Conservation (phyloP, 768 basidiomycete species). For the Tephrocybe sp. region DNA sequence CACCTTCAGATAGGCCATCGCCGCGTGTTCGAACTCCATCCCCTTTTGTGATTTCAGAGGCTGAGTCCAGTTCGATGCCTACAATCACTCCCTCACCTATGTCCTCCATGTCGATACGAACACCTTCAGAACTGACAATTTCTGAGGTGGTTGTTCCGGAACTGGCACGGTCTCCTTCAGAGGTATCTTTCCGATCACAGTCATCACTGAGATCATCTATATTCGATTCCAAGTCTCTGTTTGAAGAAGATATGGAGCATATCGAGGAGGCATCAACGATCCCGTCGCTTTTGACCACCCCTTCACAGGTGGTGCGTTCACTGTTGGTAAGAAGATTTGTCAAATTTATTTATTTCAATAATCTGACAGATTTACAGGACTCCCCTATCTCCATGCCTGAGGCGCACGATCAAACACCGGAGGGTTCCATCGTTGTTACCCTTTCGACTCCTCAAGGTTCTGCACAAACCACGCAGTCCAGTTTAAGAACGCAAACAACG, state of each 20-base stretch:
- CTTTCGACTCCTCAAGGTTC: constrained; percentile 41
- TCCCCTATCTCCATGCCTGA: constrained; percentile 14
- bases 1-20: constrained; percentile 5
- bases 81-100: constrained; percentile 1
- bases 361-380: neutral
- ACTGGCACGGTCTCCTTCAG: constrained; percentile 23
- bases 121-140: constrained; percentile 4
- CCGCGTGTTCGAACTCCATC: constrained; percentile 18
- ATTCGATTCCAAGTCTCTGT: constrained; percentile 32
- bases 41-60: constrained; percentile 36
- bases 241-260: constrained; percentile 20
- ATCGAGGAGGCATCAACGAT: constrained; percentile 45
- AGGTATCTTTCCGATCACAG: constrained; percentile 38
- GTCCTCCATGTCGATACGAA: neutral
- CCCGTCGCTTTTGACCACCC: constrained; percentile 57
- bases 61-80: constrained; percentile 21
- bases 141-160: neutral
- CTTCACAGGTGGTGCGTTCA: constrained; percentile 16
- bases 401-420: constrained; percentile 33
- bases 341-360: constrained; percentile 2
- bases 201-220: constrained; percentile 42
- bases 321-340: constrained; percentile 15
- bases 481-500: constrained; percentile 30
- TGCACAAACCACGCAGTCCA: constrained; percentile 33
- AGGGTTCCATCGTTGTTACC: constrained; percentile 36